A percentile compares a stretch with the other conserved stretches of the same genome.
Conservation (phyloP, 176 grass and related monocot genomes). For the Carex kokanica region DNA sequence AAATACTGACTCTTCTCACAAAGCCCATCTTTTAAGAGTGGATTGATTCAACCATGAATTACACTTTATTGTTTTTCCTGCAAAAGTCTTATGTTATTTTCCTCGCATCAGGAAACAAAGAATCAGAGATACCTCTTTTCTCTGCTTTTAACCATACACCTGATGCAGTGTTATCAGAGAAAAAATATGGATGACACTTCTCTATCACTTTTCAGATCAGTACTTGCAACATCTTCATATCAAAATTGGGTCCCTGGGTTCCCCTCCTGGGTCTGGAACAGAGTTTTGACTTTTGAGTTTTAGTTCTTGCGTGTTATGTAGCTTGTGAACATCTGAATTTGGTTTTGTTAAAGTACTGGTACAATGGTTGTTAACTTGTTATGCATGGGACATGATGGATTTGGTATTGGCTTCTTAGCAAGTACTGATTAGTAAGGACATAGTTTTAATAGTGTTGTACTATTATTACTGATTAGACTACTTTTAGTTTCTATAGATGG, state of each 20-base stretch:
- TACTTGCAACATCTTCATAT: neutral
- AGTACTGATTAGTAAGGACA: neutral
- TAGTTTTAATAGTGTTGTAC: neutral
- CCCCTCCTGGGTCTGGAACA: neutral
- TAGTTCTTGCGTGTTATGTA: neutral
- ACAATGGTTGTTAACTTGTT: neutral
- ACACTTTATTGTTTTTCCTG: constrained; percentile 19
- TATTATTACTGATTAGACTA: neutral
- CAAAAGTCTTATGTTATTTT: constrained; percentile 16
- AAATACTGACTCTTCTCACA: neutral
- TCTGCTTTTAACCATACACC: constrained; percentile 33
- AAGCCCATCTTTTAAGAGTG: neutral
- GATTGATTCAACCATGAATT: constrained; percentile 10
- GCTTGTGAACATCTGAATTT: neutral
- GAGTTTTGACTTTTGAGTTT: neutral
- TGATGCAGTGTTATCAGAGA: constrained; percentile 10
- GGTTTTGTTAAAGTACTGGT: neutral
- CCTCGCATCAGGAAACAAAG: neutral
- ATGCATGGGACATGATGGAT: neutral
- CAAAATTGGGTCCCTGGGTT: neutral
- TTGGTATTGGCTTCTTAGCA: neutral
- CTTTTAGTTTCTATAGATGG: neutral
- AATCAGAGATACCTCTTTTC: constrained; percentile 15
- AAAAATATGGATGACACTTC: constrained; percentile 11
- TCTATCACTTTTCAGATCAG: neutral